phyloP scores from a whole-genome alignment of 345 rosid genomes.

The Corchorus capsularis region DNA sequence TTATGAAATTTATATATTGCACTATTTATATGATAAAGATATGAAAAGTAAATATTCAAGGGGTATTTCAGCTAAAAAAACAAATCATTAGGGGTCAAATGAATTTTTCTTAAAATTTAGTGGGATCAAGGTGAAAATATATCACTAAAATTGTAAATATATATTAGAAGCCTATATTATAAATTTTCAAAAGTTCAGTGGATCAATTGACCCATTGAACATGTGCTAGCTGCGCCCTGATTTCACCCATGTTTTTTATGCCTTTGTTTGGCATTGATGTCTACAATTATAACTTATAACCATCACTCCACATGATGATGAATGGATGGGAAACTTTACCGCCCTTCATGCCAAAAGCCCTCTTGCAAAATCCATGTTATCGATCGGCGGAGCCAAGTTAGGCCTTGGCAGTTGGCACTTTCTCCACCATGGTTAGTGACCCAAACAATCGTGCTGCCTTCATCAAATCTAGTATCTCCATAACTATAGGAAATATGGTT shows the following conservation, averaged over 20 bases:
- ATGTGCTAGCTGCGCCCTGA: too few species aligned
- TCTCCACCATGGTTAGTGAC: slow-evolving; percentile 31
- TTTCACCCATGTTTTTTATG: slow-evolving; percentile 52
- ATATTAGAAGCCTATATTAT: too few species aligned
- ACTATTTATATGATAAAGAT: too few species aligned
- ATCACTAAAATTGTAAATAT: too few species aligned
- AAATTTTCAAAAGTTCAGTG: too few species aligned
- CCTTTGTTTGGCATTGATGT: slow-evolving; percentile 38
- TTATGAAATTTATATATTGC: too few species aligned
- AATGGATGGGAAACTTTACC: slow-evolving; percentile 27
- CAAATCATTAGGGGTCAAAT: too few species aligned
- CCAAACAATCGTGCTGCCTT: slow-evolving; percentile 29
- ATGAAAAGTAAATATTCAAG: too few species aligned
- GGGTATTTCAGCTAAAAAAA: too few species aligned
- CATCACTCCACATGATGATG: slow-evolving; percentile 33
- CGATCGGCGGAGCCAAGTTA: slow-evolving; percentile 39
- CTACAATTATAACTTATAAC: slow-evolving; percentile 29
- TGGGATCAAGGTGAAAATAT: too few species aligned
- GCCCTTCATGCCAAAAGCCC: slow-evolving; percentile 9
- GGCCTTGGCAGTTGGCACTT: slow-evolving; percentile 12
- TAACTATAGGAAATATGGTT: slow-evolving; percentile 45
- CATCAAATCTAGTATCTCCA: slow-evolving; percentile 35
- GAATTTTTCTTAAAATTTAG: too few species aligned
- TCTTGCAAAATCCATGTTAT: slow-evolving; percentile 34
- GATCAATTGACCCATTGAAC: too few species aligned